phyloP scores from a whole-genome alignment of 352 stramenopile species.

The Pythium scleroteichum region DNA sequence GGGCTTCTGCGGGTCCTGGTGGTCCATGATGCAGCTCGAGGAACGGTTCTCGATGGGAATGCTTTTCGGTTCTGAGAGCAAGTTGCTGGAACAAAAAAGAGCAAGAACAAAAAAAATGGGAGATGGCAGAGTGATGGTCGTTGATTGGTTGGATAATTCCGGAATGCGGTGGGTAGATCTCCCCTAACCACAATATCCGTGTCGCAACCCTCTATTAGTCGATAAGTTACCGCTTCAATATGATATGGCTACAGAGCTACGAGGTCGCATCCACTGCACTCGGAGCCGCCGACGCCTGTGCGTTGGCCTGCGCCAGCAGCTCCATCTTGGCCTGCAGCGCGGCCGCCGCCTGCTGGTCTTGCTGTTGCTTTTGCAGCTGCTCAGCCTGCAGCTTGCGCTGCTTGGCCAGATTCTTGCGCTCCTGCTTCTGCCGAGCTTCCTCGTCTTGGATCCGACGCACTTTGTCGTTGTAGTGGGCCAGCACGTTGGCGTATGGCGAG shows the following conservation, averaged over 20 bases:
- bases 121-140: too few relatives aligned
- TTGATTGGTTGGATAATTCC: background rate
- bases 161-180: background rate
- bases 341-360: constrained; percentile 27
- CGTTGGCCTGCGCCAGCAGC: background rate
- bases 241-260: constrained; percentile 20
- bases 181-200: background rate
- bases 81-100: too few relatives aligned
- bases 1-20: constrained; percentile 24
- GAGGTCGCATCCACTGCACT: background rate
- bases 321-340: constrained; percentile 4
- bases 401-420: constrained; percentile 55
- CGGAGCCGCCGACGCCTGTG: background rate
- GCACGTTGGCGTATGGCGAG: constrained; percentile 58
- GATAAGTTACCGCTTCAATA: constrained; percentile 1
- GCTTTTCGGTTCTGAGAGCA: too few relatives aligned
- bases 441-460: constrained; percentile 67
- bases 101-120: background rate
- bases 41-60: constrained; percentile 1
- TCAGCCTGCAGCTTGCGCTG: constrained; percentile 23
- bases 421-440: constrained; percentile 53
- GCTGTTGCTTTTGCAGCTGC: constrained; percentile 35
- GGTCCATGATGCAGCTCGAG: constrained; percentile 16
- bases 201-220: constrained; percentile 18
- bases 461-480: constrained; percentile 69